These are phyloP conservation scores for Micromonas pusilla DNA, from an alignment of 139 green algal genomes.

Conservation along the genomic window DNA sequence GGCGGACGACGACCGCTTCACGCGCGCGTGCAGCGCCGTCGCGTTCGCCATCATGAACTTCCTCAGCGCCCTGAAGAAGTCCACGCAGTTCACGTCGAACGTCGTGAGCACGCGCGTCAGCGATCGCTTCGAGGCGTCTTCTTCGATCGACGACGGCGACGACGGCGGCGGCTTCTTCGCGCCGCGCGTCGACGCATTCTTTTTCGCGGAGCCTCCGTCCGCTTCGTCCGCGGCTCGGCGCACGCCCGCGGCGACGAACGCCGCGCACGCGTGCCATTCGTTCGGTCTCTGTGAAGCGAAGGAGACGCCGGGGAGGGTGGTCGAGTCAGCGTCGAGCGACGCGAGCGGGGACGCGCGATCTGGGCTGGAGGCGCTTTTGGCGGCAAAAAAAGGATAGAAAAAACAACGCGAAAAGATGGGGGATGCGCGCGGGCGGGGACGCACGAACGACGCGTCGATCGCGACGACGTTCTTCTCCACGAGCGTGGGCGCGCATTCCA, in stretches of 20 bases:
- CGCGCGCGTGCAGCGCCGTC: not conserved
- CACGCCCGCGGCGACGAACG: not conserved
- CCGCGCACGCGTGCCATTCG: not conserved
- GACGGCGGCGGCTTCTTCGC: not conserved
- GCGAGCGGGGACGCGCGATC: too few relatives aligned
- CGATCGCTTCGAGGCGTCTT: not conserved
- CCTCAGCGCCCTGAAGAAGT: slow-evolving; percentile 3
- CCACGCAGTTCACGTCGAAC: not conserved
- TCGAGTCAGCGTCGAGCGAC: too few relatives aligned
- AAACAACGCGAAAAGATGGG: not conserved
- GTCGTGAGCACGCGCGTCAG: not conserved
- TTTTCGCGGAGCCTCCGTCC: too few relatives aligned
- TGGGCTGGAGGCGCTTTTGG: not conserved
- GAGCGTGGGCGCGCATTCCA: not conserved
- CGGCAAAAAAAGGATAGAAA: not conserved
- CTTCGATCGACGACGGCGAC: too few relatives aligned
- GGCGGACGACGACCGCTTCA: too few relatives aligned
- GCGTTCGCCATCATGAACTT: not conserved
- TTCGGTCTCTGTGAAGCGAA: not conserved
- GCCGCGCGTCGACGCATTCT: not conserved
- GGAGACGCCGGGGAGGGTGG: too few relatives aligned
- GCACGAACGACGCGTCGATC: not conserved
- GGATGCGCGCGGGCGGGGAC: not conserved
- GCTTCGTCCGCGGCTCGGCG: not conserved
- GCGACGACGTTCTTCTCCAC: not conserved